Evolutionary conservation across 2,329 filamentous ascomycete genomes (phyloP), one percentile per base, ranked within the genome.

Genomic region (Cercospora beticola): DNA sequence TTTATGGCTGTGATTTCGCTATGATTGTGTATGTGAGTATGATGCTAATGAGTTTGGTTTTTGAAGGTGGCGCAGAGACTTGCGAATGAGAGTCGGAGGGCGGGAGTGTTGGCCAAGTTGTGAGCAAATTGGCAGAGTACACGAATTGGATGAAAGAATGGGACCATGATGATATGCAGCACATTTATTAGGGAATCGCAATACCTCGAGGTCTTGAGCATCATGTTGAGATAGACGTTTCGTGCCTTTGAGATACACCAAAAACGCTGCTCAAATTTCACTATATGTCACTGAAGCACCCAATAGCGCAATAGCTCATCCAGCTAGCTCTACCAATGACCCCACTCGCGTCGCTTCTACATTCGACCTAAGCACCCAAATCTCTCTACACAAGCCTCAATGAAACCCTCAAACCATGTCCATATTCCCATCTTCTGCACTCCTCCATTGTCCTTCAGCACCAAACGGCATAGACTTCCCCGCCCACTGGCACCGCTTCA

Each of bases 91-190:
- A 62, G 18, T 7, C 4, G 60, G 16, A 28, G 33, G 40, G 40
- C 60, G 5, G 60, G 60, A 18, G 60, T 62, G 1, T 28, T 46
- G 23, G 60, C 60, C 7, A 62, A 62, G 23, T 52, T 62, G 60
- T 62, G 7, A n/a, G 7, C 4, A 18, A 57, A 18, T 1, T 9
- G 26, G 3, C n/a, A 21, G n/a, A 0, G 52, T 30, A 1, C 5
- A 30, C 9, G 12, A 2, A n/a, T 56, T 49, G 43, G n/a, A 16
- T 40, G 40, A 46, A 1, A 21, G n/a, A 2, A 1, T n/a, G n/a
- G 7, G 0, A 4, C 10, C 9, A 18, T 46, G 43, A 46, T 21
- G 9, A 21, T n/a, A n/a, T n/a, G n/a, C n/a, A n/a, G n/a, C n/a
- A n/a, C n/a, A n/a, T n/a, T n/a, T n/a, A n/a, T n/a, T n/a, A n/a